Conservation (phyloP, 345 rosid species). For the Durio zibethinus region DNA sequence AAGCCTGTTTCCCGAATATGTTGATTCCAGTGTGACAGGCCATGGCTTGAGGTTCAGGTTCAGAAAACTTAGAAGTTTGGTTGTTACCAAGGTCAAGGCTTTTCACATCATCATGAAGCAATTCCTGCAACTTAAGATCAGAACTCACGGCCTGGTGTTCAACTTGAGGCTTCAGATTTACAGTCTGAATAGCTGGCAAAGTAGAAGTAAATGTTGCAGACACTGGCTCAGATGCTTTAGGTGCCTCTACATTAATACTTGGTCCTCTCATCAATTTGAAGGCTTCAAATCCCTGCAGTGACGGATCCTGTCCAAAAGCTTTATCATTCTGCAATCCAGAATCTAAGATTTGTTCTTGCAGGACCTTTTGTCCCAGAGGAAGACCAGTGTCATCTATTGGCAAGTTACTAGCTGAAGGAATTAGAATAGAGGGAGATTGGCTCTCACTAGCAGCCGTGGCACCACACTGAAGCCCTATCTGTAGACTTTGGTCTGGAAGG, state of each 20-base stretch:
- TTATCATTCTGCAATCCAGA: constrained; percentile 26
- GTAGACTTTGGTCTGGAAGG: constrained; percentile 22
- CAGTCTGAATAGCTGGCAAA: constrained; percentile 23
- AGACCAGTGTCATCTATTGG: constrained; percentile 24
- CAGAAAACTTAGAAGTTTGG: constrained; percentile 21
- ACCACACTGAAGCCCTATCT: constrained; percentile 22
- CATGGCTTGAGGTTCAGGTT: constrained; percentile 20
- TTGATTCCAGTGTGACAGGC: constrained; percentile 5
- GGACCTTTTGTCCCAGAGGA: constrained; percentile 20
- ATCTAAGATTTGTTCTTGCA: constrained; percentile 24
- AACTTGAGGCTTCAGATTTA: constrained; percentile 24
- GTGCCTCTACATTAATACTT: constrained; percentile 19
- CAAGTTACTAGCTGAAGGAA: constrained; percentile 27
- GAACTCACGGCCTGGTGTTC: constrained; percentile 30
- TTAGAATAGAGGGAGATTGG: constrained; percentile 27
- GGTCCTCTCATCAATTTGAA: constrained; percentile 26
- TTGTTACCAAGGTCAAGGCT: constrained; percentile 15
- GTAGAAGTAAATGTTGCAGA: constrained; percentile 23
- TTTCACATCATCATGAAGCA: constrained; percentile 23
- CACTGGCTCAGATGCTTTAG: constrained; percentile 25
- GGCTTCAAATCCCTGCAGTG: constrained; percentile 27
- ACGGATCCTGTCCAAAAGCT: constrained; percentile 22
- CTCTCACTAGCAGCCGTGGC: constrained; percentile 23
- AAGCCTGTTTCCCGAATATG: constrained; percentile 19
- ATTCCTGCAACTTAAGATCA: constrained; percentile 20